A percentile compares a stretch with the other conserved stretches of the same genome.
These are phyloP conservation scores for Colletotrichum shisoi DNA, from an alignment of 2,329 filamentous ascomycete species.

Conservation along the genomic window DNA sequence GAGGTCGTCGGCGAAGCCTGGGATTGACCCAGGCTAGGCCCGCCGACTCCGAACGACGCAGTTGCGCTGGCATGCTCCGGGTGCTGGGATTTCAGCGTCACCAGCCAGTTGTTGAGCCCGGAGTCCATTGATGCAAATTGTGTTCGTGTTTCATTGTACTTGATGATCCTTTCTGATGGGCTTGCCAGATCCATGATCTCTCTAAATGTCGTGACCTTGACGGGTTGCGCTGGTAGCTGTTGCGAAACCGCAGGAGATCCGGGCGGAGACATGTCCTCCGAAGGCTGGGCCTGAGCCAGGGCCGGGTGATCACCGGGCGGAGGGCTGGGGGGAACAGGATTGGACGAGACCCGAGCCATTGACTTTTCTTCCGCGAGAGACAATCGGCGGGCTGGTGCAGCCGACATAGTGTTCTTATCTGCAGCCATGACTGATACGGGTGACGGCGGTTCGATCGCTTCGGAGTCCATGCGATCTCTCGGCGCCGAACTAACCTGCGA, in stretches of 20 bases:
- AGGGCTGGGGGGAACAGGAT: conserved; percentile 49
- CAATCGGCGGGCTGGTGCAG: conserved; percentile 44
- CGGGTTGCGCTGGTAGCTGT: conserved; percentile 30
- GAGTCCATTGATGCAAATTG: conserved; percentile 77
- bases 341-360: conserved; percentile 48
- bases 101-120: conserved; percentile 71
- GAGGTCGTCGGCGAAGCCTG: conserved; percentile 41
- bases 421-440: conserved; percentile 53
- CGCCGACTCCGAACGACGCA: conserved; percentile 44
- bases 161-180: conserved; percentile 72
- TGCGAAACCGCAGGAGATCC: conserved; percentile 40
- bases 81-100: conserved; percentile 54
- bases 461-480: conserved; percentile 43
- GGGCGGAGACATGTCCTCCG: conserved; percentile 34
- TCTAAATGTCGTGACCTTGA: conserved; percentile 68
- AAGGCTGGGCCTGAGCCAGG: conserved; percentile 28
- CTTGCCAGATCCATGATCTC: conserved; percentile 78
- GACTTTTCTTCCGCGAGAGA: conserved; percentile 59
- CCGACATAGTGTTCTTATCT: conserved; percentile 44
- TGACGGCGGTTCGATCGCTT: conserved; percentile 53
- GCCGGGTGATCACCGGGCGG: conserved; percentile 53
- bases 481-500: conserved; percentile 50
- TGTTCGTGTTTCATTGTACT: conserved; percentile 75
- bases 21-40: conserved; percentile 35
- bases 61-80: conserved; percentile 58